A percentile compares a stretch with the other conserved stretches of the same genome.
Conservation (phyloP, 331 rosid genomes). For the Malus hybrid region DNA sequence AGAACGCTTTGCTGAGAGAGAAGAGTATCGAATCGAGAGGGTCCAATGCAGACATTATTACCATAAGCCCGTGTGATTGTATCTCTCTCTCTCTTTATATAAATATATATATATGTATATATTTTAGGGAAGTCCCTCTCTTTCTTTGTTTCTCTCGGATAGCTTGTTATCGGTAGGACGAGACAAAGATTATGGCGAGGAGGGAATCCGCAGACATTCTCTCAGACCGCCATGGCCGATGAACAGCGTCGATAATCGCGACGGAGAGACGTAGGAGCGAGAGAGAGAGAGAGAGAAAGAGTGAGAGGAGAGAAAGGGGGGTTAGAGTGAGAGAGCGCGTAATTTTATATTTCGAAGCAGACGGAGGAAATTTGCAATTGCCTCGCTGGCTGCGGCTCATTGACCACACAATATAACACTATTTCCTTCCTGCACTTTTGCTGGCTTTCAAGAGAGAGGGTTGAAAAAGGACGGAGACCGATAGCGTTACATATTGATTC, state of each 20-base stretch:
- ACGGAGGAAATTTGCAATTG: neutral
- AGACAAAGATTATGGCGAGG: neutral
- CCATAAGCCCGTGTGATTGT: neutral
- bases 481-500: neutral
- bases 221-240: constrained; percentile 27
- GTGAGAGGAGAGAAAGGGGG: neutral
- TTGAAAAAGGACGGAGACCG: constrained; percentile 4
- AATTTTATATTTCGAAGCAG: constrained; percentile 28
- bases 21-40: constrained; percentile 59
- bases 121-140: neutral
- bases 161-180: neutral
- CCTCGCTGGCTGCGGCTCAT: neutral
- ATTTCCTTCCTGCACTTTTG: neutral
- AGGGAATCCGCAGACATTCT: neutral
- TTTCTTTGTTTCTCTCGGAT: neutral
- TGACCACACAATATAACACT: constrained; percentile 20
- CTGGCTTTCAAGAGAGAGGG: neutral
- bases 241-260: neutral
- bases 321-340: constrained; percentile 17
- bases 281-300: neutral
- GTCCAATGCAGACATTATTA: constrained; percentile 45
- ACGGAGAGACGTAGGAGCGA: neutral
- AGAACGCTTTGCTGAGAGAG: constrained; percentile 39
- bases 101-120: neutral
- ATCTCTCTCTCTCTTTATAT: neutral